Evolutionary conservation across 495 filamentous ascomycete species (phyloP).

Genomic region (Penicillium subrubescens): DNA sequence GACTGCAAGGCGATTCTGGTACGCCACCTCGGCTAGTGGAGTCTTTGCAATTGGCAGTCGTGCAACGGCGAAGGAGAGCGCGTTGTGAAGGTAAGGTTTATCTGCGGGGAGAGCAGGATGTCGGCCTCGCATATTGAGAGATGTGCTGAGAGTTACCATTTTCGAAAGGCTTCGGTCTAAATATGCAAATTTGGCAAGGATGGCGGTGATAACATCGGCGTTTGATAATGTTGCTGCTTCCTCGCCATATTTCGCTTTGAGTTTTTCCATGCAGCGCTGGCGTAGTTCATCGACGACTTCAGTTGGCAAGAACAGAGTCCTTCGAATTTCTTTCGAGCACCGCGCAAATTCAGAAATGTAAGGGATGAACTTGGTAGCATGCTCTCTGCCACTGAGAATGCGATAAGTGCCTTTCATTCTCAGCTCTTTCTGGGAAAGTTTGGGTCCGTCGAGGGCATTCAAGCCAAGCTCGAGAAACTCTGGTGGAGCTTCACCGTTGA

Average conservation of each 20-base stretch:
- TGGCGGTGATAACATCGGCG: not conserved
- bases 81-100: conserved; percentile 4
- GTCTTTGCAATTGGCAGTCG: not conserved
- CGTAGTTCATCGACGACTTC: not conserved
- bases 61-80: not conserved
- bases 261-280: not conserved
- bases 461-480: not conserved
- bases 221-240: not conserved
- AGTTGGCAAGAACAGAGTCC: not conserved
- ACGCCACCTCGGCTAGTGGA: not conserved
- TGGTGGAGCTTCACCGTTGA: not conserved
- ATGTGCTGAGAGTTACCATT: not conserved
- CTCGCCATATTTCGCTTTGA: conserved; percentile 1
- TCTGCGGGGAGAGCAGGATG: conserved; percentile 3
- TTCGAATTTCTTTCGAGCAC: not conserved
- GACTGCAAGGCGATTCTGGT: conserved; percentile 3
- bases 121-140: not conserved
- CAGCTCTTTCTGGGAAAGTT: not conserved
- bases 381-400: not conserved
- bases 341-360: not conserved
- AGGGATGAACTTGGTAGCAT: not conserved
- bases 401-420: not conserved
- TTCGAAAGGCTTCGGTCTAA: not conserved
- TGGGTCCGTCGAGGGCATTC: not conserved
- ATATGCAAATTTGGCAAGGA: not conserved